Conservation (phyloP, 441 rosid species). For the Daphne laureola region DNA sequence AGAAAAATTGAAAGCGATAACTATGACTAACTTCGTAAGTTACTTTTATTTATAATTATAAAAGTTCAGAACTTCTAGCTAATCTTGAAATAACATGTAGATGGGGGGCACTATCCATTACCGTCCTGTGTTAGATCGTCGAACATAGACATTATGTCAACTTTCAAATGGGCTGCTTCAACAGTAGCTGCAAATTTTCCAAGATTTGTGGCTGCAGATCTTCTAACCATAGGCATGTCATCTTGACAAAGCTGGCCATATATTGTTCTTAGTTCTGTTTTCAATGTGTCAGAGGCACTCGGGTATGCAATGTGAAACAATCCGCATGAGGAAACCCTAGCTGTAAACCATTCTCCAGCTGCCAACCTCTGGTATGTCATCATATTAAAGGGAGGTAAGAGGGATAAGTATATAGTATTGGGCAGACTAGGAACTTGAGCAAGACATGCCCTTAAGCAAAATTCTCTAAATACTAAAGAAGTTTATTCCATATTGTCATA, state of each 20-base stretch:
- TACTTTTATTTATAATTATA: no score
- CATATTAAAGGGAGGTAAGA: constrained; percentile 8
- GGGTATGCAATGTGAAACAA: constrained; percentile 82
- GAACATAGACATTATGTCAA: constrained; percentile 82
- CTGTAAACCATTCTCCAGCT: constrained; percentile 94
- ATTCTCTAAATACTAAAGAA: no score
- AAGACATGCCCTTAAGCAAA: not conserved
- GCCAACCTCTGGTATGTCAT: constrained; percentile 58
- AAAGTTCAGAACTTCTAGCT: no score
- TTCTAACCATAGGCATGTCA: constrained; percentile 99
- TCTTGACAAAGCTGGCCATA: constrained; percentile 83
- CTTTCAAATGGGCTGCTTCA: constrained; percentile 62
- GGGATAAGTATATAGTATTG: constrained; percentile 1
- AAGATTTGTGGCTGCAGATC: constrained; percentile 88
- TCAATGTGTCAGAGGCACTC: constrained; percentile 59
- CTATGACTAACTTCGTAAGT: not conserved
- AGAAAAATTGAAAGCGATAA: not conserved
- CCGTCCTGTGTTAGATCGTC: constrained; percentile 89
- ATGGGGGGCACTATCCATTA: constrained; percentile 16
- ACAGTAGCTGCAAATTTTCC: constrained; percentile 94
- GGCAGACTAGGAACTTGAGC: not conserved
- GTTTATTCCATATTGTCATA: no score
- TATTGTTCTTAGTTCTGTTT: constrained; percentile 62
- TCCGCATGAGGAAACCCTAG: constrained; percentile 92
- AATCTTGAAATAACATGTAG: no score